Evolutionary conservation across 257 asterid species (phyloP), one percentile per base, ranked within the genome.

Genomic region (Plectranthus barbatus): DNA sequence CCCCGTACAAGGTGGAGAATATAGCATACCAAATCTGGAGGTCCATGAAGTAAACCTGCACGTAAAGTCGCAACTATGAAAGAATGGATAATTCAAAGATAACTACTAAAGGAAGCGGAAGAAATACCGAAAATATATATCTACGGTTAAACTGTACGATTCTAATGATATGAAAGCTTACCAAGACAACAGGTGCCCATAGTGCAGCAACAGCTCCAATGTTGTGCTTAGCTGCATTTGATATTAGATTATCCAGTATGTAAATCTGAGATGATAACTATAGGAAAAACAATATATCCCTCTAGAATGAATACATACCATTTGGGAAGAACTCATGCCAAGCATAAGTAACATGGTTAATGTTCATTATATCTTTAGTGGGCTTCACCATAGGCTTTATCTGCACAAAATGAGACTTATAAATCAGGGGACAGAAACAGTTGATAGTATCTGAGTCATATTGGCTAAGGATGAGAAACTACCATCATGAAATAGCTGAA

Each of bases 1-100:
- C 97, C 70, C 99, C 97, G 62, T 79, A 84, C 54, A 90, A 17
- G 57, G 99, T 93, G 56, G 96, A 83, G 80, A 76, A 87, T 62
- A 93, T 70, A 18, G 99, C 81, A 71, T 93, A 93, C 99, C 99
- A 93, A 34, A 93, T 87, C 81, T 89, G 99, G 70, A 82, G 68
- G 81, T 93, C 99, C 95, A 93, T 80, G 83, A 93, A 93, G 77
- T 93, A 93, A 70, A 93, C 96, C 99, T 92, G 90, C 73, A 71
- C 33, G 64, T 56, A 41, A 73, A 46, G 58, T 51, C 49, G 68
- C 55, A 56, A 60, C 56, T 17, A 66, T 44, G 56, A 56, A 68
- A 49, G 24, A 44, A 29, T 40, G 60, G 40, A 49, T 26, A 41
- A 21, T 11, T 55, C 58, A 63, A 17, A 61, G 34, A 29, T 13